Base-by-base conservation (phyloP, 768 basidiomycete species). In the Panaeolus papilionaceus region DNA sequence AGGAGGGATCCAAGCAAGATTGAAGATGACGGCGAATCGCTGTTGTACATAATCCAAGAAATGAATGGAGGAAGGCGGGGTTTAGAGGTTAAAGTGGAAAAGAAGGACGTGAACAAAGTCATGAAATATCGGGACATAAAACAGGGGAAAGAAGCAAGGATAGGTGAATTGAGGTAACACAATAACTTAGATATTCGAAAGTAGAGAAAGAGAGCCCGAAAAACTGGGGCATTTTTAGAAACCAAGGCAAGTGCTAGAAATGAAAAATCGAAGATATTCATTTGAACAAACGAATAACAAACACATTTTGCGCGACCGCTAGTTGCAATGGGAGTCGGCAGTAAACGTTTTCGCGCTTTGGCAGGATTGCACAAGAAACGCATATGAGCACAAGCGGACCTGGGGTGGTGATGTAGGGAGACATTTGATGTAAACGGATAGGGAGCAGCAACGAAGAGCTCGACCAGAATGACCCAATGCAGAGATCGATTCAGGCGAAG, bases 21-120 rank as follows among this genome's bases (percentile, higher is more conserved):
- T 20, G n/a, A 33, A 14, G 6, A 16, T 58, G 26, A 51, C 33
- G 54, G n/a, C 23, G 54, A 58, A 58, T 58, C 10, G 20, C 9
- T 58, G 54, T 28, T 58, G 33, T 37, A 58, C 33, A 58, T 58
- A 58, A 33, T 58, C 47, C 54, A 58, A 58, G 54, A 58, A 58
- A 33, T 28, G 47, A 49, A 49, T 49, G 47, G 20, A 58, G 14
- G 54, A 58, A 37, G 16, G 28, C 6, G 28, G 16, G 51, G 51
- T 0, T 16, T 5, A n/a, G 5, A 12, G 28, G 33, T 33, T 4
- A 23, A 37, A 16, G 26, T 11, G 16, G 12, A 1, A 6, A 28
- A n/a, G 11, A 1, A 11, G 23, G 23, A 51, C 49, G 26, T 28
- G 49, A 26, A 28, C 49, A 28, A 33, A 58, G 47, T 58, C 54